These are phyloP conservation scores for Elongisporangium anandrum DNA, from an alignment of 352 stramenopile species.

Conservation along the genomic window DNA sequence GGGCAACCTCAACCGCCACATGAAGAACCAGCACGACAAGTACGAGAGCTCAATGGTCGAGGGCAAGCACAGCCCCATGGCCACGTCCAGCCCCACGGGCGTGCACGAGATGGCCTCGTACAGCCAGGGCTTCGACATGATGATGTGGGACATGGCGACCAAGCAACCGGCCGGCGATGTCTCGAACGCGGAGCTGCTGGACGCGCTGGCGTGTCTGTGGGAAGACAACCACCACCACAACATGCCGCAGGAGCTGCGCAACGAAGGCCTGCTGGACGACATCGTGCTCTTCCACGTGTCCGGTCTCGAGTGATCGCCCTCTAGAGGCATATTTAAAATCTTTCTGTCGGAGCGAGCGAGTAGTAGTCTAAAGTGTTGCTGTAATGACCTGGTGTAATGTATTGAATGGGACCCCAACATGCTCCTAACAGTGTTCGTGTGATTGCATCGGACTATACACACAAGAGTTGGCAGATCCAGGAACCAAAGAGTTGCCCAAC, in stretches of 20 bases:
- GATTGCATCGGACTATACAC: not conserved
- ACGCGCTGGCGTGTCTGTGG: constrained; percentile 30
- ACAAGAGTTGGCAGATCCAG: not conserved
- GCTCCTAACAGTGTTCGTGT: not conserved
- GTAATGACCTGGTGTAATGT: not conserved
- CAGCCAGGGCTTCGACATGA: constrained; percentile 2
- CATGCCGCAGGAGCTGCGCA: not conserved
- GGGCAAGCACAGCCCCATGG: not conserved
- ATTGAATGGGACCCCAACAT: not conserved
- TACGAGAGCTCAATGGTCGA: not conserved
- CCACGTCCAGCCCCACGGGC: constrained; percentile 14
- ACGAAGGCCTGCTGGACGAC: constrained; percentile 11
- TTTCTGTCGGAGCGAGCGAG: not conserved
- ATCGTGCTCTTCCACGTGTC: constrained; percentile 15
- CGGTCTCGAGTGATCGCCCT: constrained; percentile 1
- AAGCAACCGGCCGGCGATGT: constrained; percentile 5
- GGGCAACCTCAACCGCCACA: constrained; percentile 57
- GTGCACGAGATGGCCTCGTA: constrained; percentile 15
- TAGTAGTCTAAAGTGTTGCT: not conserved
- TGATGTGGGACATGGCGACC: constrained; percentile 8
- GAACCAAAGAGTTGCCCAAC: not conserved
- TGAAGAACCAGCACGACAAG: constrained; percentile 42
- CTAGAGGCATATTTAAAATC: not conserved
- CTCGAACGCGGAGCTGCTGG: constrained; percentile 25
- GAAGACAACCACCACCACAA: constrained; percentile 15